Percentiles rank a stretch among this genome's conserved stretches.
Evolutionary conservation across 1,284 basidiomycete species (phyloP).

Genomic region (Ganoderma meredithae): DNA sequence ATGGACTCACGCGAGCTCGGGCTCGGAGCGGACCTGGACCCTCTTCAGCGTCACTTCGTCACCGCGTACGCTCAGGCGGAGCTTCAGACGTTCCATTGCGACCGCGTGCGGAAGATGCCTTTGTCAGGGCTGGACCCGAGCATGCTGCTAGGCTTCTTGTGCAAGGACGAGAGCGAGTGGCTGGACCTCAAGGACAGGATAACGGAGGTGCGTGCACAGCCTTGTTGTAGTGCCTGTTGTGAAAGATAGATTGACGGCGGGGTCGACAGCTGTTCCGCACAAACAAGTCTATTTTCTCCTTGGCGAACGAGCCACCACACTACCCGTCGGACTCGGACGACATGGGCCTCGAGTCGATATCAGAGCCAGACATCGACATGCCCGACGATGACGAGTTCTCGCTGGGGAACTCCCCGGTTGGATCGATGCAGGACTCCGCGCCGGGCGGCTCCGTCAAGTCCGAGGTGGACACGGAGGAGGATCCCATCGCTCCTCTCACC

Average conservation of each 20-base stretch:
- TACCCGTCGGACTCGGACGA: slow-evolving; percentile 83
- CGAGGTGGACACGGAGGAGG: slow-evolving; percentile 72
- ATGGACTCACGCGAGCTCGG: slow-evolving; percentile 49
- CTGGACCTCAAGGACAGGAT: slow-evolving; percentile 80
- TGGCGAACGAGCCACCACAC: slow-evolving; percentile 85
- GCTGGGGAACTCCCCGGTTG: slow-evolving; percentile 45
- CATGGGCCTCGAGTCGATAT: slow-evolving; percentile 82
- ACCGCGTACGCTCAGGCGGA: slow-evolving; percentile 70
- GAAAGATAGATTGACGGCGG: background rate
- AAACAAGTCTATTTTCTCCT: slow-evolving; percentile 80
- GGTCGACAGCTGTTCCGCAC: slow-evolving; percentile 56
- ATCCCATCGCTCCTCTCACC: slow-evolving; percentile 69
- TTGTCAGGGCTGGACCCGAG: slow-evolving; percentile 93
- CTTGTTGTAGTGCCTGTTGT: background rate
- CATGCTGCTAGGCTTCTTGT: slow-evolving; percentile 95
- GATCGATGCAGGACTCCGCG: slow-evolving; percentile 33
- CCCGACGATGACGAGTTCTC: slow-evolving; percentile 54
- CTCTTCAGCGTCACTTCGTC: slow-evolving; percentile 64
- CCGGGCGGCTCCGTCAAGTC: slow-evolving; percentile 43
- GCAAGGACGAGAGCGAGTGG: slow-evolving; percentile 86
- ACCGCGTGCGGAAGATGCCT: slow-evolving; percentile 93
- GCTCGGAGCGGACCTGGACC: slow-evolving; percentile 50
- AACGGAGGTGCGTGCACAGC: slow-evolving; percentile 57
- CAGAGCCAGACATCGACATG: slow-evolving; percentile 72
- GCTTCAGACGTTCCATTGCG: slow-evolving; percentile 92